Base-by-base conservation (phyloP, 2,329 filamentous ascomycete species). In the Epichloe coenophiala region DNA sequence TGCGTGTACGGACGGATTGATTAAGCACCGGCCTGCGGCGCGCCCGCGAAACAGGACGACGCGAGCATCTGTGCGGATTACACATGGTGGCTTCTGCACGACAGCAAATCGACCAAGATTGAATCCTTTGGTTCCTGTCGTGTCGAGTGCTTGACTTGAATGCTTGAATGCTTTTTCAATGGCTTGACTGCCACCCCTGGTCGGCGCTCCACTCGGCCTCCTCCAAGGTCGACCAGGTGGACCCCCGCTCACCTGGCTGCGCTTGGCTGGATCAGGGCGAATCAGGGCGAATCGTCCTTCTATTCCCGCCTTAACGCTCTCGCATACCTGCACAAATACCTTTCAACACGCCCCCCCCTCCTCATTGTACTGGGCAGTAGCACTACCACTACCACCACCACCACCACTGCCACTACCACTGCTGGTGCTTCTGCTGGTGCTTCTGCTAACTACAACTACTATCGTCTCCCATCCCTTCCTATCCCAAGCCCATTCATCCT, bases 161-260 rank as follows among this genome's bases (percentile, higher is more conserved):
- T 46, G 21, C 42, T 35, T 44, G 42, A 44, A n/a, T 19, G 17
- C 17, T 17, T 17, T n/a, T n/a, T n/a, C n/a, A n/a, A n/a, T n/a
- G n/a, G n/a, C n/a, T n/a, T n/a, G 37, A 23, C 21, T 23, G 21
- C 17, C 51, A 38, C 42, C 52, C 52, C 53, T 49, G 53, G 55
- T 53, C 53, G 51, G 36, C 50, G 49, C 55, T 55, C 56, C 56
- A 55, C 56, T 50, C 53, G 56, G 53, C 47, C 54, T 51, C 39
- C 53, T 54, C 27, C 54, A 54, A 52, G 54, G 46, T 51, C 51
- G 42, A 49, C 43, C 40, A 27, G 23, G 23, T 27, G 23, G 23
- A 27, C 23, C 23, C 47, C 12, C 45, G 36, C 45, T 57, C 52
- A 48, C 45, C 49, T 53, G 53, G 54, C 55, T 21, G 51, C 53